These are phyloP conservation scores for Pythium rhizo-oryzae DNA, from an alignment of 352 stramenopile genomes.

Conservation along the genomic window DNA sequence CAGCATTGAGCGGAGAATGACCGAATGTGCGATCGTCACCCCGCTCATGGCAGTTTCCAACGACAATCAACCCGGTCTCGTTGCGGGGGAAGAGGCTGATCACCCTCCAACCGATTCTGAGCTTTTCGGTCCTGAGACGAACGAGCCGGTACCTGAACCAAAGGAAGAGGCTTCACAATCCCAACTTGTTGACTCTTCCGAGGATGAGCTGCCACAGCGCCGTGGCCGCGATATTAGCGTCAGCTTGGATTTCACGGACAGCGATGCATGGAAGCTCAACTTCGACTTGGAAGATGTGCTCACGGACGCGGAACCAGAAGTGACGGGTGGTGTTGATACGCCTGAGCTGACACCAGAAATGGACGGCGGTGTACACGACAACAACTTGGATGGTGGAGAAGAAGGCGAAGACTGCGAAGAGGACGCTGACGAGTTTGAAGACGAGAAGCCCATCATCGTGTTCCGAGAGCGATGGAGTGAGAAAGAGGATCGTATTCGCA, in stretches of 20 bases:
- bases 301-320: constrained; percentile 54
- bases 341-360: constrained; percentile 23
- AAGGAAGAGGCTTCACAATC: not conserved
- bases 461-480: constrained; percentile 83
- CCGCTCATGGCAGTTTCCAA: constrained; percentile 1
- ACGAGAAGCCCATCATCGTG: constrained; percentile 73
- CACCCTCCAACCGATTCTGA: constrained; percentile 6
- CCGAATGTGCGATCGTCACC: constrained; percentile 19
- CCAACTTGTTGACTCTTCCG: constrained; percentile 24
- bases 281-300: constrained; percentile 74
- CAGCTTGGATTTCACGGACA: constrained; percentile 76
- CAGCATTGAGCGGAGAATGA: not conserved
- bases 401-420: constrained; percentile 55
- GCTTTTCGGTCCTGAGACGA: not conserved
- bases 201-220: constrained; percentile 39
- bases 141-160: constrained; percentile 24
- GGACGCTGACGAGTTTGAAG: constrained; percentile 42
- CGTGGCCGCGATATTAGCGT: constrained; percentile 59
- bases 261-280: constrained; percentile 69
- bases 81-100: not conserved
- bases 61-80: not conserved
- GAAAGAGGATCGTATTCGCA: constrained; percentile 72
- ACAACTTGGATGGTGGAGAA: constrained; percentile 28
- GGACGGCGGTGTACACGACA: constrained; percentile 14
- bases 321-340: constrained; percentile 4